These are phyloP conservation scores for Chlamydomonas sphaeroides DNA, from an alignment of 139 green algal species.

Conservation along the genomic window DNA sequence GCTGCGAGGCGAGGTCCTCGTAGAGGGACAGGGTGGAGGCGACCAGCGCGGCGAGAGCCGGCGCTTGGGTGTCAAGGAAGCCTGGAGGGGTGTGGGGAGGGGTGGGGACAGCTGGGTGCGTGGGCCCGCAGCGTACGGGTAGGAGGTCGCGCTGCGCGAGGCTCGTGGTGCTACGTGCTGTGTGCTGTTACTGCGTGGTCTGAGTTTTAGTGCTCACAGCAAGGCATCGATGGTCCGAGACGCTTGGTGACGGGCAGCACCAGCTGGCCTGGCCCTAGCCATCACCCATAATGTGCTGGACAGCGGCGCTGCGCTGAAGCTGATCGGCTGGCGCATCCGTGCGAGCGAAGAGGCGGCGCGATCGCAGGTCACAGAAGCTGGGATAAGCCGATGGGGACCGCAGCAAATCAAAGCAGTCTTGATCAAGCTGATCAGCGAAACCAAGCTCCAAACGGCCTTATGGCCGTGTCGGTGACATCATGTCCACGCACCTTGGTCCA, in stretches of 20 bases:
- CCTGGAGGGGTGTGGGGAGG: conserved; percentile 46
- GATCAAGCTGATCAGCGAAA: background rate
- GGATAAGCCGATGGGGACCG: too few relatives aligned
- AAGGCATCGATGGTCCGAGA: too few relatives aligned
- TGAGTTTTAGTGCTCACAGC: too few relatives aligned
- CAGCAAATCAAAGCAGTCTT: background rate
- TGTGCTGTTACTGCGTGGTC: too few relatives aligned
- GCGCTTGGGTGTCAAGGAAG: conserved; percentile 60
- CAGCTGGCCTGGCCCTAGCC: too few relatives aligned
- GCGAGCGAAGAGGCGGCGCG: too few relatives aligned
- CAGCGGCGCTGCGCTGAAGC: too few relatives aligned
- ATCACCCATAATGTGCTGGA: too few relatives aligned
- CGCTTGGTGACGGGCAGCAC: too few relatives aligned
- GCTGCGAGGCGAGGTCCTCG: conserved; percentile 40
- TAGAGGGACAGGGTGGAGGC: conserved; percentile 36
- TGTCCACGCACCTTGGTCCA: conserved; percentile 43
- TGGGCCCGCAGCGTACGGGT: background rate
- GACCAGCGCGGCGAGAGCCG: conserved; percentile 53
- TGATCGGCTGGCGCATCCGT: too few relatives aligned
- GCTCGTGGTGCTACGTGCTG: background rate
- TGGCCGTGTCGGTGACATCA: too few relatives aligned
- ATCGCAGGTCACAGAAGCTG: too few relatives aligned
- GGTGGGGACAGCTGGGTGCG: background rate
- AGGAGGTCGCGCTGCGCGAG: background rate
- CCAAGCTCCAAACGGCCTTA: background rate